Conservation (phyloP, 1,139 yeast species). For the Debaryomycetaceae sp. region DNA sequence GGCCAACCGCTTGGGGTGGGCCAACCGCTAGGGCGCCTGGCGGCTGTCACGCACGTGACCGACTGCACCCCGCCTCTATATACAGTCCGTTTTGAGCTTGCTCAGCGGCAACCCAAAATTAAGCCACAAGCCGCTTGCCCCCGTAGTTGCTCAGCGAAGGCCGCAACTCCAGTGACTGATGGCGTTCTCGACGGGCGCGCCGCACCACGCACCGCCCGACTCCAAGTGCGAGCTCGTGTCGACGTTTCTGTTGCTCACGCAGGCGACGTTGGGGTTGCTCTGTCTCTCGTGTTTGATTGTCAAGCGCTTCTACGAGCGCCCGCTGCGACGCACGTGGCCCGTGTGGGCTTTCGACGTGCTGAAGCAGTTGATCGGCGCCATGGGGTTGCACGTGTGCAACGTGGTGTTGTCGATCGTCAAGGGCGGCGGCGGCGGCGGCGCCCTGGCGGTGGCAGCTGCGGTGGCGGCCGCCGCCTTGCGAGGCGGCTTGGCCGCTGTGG, state of each 20-base stretch:
- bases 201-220: slow-evolving; percentile 9
- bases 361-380: slow-evolving; percentile 83
- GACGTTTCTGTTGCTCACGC: slow-evolving; percentile 65
- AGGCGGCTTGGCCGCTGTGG: no score
- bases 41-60: background rate
- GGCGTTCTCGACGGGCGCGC: no score
- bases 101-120: no score
- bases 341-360: slow-evolving; percentile 89
- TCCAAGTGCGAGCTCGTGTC: slow-evolving; percentile 64
- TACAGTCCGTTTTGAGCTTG: no score
- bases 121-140: no score
- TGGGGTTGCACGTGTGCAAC: slow-evolving; percentile 78
- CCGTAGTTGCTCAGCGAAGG: no score
- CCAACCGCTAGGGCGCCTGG: background rate
- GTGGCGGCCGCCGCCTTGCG: slow-evolving; percentile 6
- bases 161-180: no score
- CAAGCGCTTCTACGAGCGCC: slow-evolving; percentile 76
- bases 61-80: background rate
- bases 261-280: slow-evolving; percentile 63
- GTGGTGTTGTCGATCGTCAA: slow-evolving; percentile 66
- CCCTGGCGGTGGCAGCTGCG: background rate
- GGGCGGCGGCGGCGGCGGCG: slow-evolving; percentile 10
- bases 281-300: slow-evolving; percentile 71
- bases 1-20: slow-evolving; percentile 36
- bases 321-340: slow-evolving; percentile 75